Conservation (phyloP, 352 stramenopile genomes). For the Thraustotheca clavata region DNA sequence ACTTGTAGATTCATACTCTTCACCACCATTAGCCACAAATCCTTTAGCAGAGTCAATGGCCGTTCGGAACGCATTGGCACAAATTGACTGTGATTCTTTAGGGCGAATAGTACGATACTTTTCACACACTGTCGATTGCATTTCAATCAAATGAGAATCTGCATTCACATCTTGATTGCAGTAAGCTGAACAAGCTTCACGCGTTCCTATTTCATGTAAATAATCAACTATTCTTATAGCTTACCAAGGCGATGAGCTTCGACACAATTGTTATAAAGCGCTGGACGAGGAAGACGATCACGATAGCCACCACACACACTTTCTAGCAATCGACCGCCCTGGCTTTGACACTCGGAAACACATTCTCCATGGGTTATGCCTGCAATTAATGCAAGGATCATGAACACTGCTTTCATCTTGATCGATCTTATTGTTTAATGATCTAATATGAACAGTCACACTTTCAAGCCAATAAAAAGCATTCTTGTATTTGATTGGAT, state of each 20-base stretch:
- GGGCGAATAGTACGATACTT: slow-evolving; percentile 12
- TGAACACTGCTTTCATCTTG: too few relatives aligned
- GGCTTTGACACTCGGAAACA: background rate
- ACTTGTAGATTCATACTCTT: background rate
- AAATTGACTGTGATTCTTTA: background rate
- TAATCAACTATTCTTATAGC: background rate
- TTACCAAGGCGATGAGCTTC: slow-evolving; percentile 12
- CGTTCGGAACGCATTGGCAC: background rate
- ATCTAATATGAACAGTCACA: too few relatives aligned
- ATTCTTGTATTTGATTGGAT: too few relatives aligned
- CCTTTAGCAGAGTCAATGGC: background rate
- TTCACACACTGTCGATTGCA: slow-evolving; percentile 1
- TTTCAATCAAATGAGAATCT: background rate
- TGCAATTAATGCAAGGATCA: too few relatives aligned
- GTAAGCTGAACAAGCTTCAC: slow-evolving; percentile 5
- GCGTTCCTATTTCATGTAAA: background rate
- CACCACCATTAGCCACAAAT: background rate
- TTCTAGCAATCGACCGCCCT: background rate
- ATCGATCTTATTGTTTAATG: too few relatives aligned
- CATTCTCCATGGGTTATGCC: background rate
- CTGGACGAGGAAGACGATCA: slow-evolving; percentile 7
- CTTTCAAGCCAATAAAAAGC: too few relatives aligned
- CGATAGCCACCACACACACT: background rate
- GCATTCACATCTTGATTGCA: slow-evolving; percentile 2
- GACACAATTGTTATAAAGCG: slow-evolving; percentile 20